These are phyloP conservation scores for Penicillium steckii DNA, from an alignment of 495 filamentous ascomycete genomes.

Conservation along the genomic window DNA sequence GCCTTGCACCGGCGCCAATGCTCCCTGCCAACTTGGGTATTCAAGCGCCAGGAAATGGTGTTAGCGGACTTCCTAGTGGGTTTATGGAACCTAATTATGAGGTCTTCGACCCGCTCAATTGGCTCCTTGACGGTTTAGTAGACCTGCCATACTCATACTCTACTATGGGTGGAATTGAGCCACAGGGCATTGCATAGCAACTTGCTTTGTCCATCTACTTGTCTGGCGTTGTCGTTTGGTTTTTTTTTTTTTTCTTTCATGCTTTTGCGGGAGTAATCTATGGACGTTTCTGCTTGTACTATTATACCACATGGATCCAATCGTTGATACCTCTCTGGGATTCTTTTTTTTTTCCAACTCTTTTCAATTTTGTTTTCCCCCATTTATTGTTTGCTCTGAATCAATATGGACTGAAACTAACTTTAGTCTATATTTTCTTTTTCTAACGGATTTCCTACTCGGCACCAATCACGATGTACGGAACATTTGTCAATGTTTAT, in stretches of 20 bases:
- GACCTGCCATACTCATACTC: constrained; percentile 69
- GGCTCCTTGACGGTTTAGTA: constrained; percentile 82
- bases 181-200: constrained; percentile 35
- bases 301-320: constrained; percentile 30
- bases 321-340: constrained; percentile 21
- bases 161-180: constrained; percentile 40
- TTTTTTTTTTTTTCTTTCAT: background rate
- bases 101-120: constrained; percentile 85
- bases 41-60: constrained; percentile 28
- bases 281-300: constrained; percentile 22
- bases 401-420: background rate
- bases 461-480: background rate
- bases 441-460: background rate
- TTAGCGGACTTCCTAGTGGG: constrained; percentile 48
- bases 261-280: constrained; percentile 15
- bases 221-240: constrained; percentile 17
- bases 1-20: constrained; percentile 45
- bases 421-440: background rate
- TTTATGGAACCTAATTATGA: constrained; percentile 71
- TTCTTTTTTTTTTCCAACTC: constrained; percentile 4
- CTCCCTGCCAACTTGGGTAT: constrained; percentile 35
- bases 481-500: background rate
- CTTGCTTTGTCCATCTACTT: constrained; percentile 1
- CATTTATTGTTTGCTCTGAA: background rate
- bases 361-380: constrained; percentile 8